phyloP scores from a whole-genome alignment of 371 early-diverging fungal genomes.

The Coemansia sp. region DNA sequence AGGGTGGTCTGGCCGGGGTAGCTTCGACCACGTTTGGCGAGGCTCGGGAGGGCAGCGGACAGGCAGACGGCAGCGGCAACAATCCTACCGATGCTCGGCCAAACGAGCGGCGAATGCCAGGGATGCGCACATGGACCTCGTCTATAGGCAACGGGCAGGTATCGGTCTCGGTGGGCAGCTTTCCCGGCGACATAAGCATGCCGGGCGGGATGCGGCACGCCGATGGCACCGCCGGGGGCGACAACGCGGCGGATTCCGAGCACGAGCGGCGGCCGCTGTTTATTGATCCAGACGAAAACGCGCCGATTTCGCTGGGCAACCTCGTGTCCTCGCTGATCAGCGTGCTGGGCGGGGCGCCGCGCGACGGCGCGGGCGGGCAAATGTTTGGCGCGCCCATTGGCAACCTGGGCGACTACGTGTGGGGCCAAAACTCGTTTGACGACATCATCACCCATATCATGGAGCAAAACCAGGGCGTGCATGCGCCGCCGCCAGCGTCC shows the following conservation, averaged over 20 bases:
- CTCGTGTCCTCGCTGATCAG: slow-evolving; percentile 36
- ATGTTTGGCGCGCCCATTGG: slow-evolving; percentile 45
- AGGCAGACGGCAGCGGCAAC: background rate
- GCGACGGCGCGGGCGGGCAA: slow-evolving; percentile 28
- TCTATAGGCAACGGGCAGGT: slow-evolving; percentile 26
- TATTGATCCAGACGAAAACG: slow-evolving; percentile 47
- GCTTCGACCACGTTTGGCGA: slow-evolving; percentile 2
- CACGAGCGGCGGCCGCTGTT: slow-evolving; percentile 37
- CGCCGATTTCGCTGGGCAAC: slow-evolving; percentile 38
- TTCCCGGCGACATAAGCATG: slow-evolving; percentile 2
- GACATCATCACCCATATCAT: slow-evolving; percentile 78
- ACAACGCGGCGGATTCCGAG: slow-evolving; percentile 9
- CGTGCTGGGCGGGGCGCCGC: slow-evolving; percentile 34
- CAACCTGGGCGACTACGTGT: slow-evolving; percentile 51
- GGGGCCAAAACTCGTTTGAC: slow-evolving; percentile 61
- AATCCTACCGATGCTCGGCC: background rate
- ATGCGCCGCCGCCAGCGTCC: slow-evolving; percentile 69
- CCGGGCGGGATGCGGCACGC: background rate
- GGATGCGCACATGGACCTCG: slow-evolving; percentile 41
- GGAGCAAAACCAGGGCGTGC: slow-evolving; percentile 64
- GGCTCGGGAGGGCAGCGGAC: background rate
- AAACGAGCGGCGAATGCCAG: slow-evolving; percentile 15
- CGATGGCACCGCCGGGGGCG: background rate
- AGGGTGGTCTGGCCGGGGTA: slow-evolving; percentile 1
- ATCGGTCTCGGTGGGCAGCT: slow-evolving; percentile 31